Evolutionary conservation across 78 protist genomes (phyloP).

Genomic region (Polysphondylium violaceum): DNA sequence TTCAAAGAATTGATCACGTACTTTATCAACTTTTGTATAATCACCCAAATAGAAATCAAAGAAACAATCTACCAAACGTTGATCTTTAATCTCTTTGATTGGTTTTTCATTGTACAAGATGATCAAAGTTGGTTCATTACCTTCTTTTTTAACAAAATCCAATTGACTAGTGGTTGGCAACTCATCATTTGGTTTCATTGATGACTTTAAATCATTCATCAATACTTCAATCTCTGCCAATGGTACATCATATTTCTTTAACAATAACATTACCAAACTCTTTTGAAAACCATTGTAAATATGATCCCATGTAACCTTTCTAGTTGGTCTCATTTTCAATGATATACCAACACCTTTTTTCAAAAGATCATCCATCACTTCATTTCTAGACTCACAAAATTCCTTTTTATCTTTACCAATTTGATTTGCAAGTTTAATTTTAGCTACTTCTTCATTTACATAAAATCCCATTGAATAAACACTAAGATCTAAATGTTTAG

Average conservation of each 20-base stretch:
- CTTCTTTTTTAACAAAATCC: slow-evolving; percentile 38
- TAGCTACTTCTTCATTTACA: slow-evolving; percentile 21
- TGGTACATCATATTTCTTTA: slow-evolving; percentile 23
- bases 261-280: slow-evolving; percentile 9
- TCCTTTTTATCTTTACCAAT: background rate
- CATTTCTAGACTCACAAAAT: background rate
- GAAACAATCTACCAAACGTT: background rate
- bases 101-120: slow-evolving; percentile 10
- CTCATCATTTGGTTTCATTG: background rate
- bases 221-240: slow-evolving; percentile 17
- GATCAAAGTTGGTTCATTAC: background rate
- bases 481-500: slow-evolving; percentile 10
- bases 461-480: slow-evolving; percentile 65
- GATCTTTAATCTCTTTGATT: slow-evolving; percentile 27
- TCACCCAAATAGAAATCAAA: slow-evolving; percentile 67
- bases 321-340: slow-evolving; percentile 46
- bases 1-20: slow-evolving; percentile 26
- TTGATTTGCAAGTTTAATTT: background rate
- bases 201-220: background rate
- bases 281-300: slow-evolving; percentile 42
- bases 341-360: slow-evolving; percentile 31
- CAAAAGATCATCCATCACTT: background rate
- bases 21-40: slow-evolving; percentile 23
- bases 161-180: slow-evolving; percentile 18
- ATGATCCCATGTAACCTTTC: slow-evolving; percentile 50